phyloP scores from a whole-genome alignment of 768 basidiomycete species.

The Macrocybe gigantea region DNA sequence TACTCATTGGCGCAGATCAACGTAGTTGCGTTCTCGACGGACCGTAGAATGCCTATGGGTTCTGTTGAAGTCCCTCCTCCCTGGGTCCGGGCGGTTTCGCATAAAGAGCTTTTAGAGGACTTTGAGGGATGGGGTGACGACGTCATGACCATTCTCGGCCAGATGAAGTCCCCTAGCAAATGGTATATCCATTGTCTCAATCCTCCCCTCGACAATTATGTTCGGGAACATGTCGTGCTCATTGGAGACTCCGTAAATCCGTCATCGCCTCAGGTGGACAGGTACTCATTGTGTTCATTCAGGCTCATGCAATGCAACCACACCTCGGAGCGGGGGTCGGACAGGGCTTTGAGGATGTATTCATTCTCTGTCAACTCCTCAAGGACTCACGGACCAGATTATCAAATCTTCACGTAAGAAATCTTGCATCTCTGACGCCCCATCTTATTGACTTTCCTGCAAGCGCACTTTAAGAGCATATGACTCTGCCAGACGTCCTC shows the following conservation, averaged over 20 bases:
- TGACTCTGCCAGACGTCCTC: slow-evolving; percentile 35
- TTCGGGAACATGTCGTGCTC: slow-evolving; percentile 40
- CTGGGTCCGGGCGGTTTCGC: slow-evolving; percentile 36
- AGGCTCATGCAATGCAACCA: slow-evolving; percentile 57
- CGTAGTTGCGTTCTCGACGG: slow-evolving; percentile 36
- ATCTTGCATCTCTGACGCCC: neutral
- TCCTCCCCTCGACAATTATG: slow-evolving; percentile 38
- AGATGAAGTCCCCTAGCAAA: slow-evolving; percentile 38
- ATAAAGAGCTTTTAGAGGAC: slow-evolving; percentile 36
- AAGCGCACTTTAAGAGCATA: slow-evolving; percentile 45
- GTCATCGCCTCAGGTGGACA: neutral
- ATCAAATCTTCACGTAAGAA: slow-evolving; percentile 34
- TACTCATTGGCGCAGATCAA: slow-evolving; percentile 30
- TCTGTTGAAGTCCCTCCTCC: slow-evolving; percentile 22
- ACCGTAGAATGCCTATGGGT: slow-evolving; percentile 20
- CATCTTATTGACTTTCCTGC: neutral
- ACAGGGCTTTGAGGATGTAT: slow-evolving; percentile 55
- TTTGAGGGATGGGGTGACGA: slow-evolving; percentile 44
- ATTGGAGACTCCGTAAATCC: slow-evolving; percentile 46
- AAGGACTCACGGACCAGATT: slow-evolving; percentile 31
- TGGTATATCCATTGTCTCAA: slow-evolving; percentile 48
- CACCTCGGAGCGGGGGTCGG: slow-evolving; percentile 55
- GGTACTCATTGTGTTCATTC: neutral
- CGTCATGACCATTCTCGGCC: slow-evolving; percentile 30
- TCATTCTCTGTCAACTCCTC: slow-evolving; percentile 40